Percentiles rank a stretch among this genome's conserved stretches.
phyloP scores from a whole-genome alignment of 495 filamentous ascomycete species.

The Barbatosphaeria neglecta region DNA sequence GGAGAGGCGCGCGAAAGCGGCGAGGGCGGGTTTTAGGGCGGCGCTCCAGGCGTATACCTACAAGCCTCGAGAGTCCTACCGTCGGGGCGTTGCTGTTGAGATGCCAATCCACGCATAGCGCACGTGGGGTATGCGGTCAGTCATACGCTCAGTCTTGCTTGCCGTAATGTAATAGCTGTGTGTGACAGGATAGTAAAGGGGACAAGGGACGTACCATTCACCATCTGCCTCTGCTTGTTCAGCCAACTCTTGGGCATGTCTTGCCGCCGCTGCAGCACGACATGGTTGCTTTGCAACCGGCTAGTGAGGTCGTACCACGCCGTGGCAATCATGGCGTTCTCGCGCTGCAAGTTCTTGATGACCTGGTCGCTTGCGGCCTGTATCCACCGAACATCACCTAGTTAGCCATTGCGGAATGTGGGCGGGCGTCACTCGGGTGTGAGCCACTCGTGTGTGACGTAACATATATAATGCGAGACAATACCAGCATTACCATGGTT shows the following conservation, averaged over 20 bases:
- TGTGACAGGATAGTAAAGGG: neutral
- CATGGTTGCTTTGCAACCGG: conserved; percentile 78
- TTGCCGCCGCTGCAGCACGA: conserved; percentile 59
- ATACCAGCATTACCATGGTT: neutral
- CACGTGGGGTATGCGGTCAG: too few relatives aligned
- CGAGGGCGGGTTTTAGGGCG: neutral
- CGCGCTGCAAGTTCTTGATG: conserved; percentile 63
- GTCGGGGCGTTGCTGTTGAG: conserved; percentile 31
- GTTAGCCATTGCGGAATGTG: neutral
- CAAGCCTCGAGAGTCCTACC: conserved; percentile 23
- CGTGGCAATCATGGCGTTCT: conserved; percentile 73
- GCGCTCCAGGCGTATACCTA: neutral
- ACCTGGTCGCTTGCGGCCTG: conserved; percentile 48
- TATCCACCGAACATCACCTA: neutral
- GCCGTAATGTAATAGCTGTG: too few relatives aligned
- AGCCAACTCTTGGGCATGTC: conserved; percentile 83
- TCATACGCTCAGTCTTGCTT: too few relatives aligned
- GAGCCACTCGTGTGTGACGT: too few relatives aligned
- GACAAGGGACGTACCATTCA: conserved; percentile 39
- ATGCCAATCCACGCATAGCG: too few relatives aligned
- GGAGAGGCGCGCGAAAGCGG: neutral
- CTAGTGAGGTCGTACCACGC: conserved; percentile 87
- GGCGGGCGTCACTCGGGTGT: neutral
- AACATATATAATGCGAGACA: too few relatives aligned
- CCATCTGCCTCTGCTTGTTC: conserved; percentile 70